phyloP scores from a whole-genome alignment of 306 rosid species.

The Oxytropis ochrocephala region DNA sequence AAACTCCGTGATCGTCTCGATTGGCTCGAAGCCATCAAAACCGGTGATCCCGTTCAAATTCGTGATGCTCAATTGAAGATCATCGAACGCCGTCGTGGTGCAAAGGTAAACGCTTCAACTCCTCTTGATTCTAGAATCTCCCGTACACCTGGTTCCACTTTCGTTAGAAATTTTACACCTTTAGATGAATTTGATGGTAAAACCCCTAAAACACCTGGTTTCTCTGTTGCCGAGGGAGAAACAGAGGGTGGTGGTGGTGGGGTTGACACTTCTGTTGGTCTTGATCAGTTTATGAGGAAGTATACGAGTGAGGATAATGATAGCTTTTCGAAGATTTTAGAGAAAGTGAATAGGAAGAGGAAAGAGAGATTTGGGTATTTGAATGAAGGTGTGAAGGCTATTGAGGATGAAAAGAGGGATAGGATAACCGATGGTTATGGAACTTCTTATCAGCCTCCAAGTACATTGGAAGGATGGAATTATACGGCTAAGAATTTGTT shows the following conservation, averaged over 20 bases:
- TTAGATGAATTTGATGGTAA: constrained; percentile 62
- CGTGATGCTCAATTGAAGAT: constrained; percentile 95
- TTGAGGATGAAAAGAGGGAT: constrained; percentile 78
- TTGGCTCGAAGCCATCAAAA: constrained; percentile 82
- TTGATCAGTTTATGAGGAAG: constrained; percentile 74
- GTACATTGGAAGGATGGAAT: constrained; percentile 88
- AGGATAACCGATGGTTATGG: constrained; percentile 95
- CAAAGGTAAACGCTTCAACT: constrained; percentile 42
- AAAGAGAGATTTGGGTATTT: constrained; percentile 72
- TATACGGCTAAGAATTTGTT: constrained; percentile 73
- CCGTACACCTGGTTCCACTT: constrained; percentile 83
- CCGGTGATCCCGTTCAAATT: constrained; percentile 73
- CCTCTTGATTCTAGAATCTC: constrained; percentile 47
- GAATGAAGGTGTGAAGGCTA: constrained; percentile 43
- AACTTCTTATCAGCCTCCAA: constrained; percentile 81
- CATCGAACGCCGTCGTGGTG: constrained; percentile 58
- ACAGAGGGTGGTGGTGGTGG: constrained; percentile 24
- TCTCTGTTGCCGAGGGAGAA: constrained; percentile 19
- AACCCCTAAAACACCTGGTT: constrained; percentile 42
- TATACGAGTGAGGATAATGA: constrained; percentile 89
- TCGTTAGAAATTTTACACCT: constrained; percentile 63
- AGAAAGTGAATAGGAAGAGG: constrained; percentile 94
- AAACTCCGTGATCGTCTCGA: constrained; percentile 96
- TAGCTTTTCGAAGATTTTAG: constrained; percentile 73
- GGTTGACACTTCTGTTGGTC: constrained; percentile 44